phyloP scores from a whole-genome alignment of 2,329 filamentous ascomycete genomes.

The Helotiales sp. region DNA sequence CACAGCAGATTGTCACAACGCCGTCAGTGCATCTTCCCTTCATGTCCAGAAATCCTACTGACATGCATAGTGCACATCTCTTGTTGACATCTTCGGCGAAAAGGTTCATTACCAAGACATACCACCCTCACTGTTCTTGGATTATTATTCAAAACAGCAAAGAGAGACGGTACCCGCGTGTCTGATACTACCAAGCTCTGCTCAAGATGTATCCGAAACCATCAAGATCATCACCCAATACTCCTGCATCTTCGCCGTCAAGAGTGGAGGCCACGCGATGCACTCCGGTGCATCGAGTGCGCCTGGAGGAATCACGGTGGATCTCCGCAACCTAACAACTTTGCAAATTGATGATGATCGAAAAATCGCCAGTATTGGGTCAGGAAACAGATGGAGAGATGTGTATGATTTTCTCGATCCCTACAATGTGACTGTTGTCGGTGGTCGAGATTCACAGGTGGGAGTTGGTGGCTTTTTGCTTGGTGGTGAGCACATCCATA shows the following conservation, averaged over 20 bases:
- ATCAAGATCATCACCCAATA: conserved; percentile 1
- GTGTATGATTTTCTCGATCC: conserved; percentile 20
- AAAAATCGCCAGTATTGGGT: conserved; percentile 22
- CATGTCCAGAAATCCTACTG: background rate
- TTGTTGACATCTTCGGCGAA: background rate
- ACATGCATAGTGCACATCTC: background rate
- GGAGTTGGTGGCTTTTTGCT: conserved; percentile 19
- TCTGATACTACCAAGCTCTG: background rate
- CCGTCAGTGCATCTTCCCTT: background rate
- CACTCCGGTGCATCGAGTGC: conserved; percentile 54
- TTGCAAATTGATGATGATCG: conserved; percentile 30
- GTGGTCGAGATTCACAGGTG: conserved; percentile 16
- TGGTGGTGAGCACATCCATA: conserved; percentile 9
- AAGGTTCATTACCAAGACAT: background rate
- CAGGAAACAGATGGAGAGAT: conserved; percentile 10
- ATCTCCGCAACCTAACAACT: conserved; percentile 14
- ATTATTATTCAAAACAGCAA: background rate
- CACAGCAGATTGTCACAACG: background rate
- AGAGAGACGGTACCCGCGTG: background rate
- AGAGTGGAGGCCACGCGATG: conserved; percentile 57
- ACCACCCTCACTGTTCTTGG: background rate
- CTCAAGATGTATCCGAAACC: conserved; percentile 2
- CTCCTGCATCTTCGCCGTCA: conserved; percentile 41
- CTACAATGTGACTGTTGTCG: conserved; percentile 11
- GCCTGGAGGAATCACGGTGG: conserved; percentile 42